Percentiles rank a stretch among this genome's conserved stretches.
Evolutionary conservation across 2,329 filamentous ascomycete genomes (phyloP).

Genomic region (Alternaria incomplexa): DNA sequence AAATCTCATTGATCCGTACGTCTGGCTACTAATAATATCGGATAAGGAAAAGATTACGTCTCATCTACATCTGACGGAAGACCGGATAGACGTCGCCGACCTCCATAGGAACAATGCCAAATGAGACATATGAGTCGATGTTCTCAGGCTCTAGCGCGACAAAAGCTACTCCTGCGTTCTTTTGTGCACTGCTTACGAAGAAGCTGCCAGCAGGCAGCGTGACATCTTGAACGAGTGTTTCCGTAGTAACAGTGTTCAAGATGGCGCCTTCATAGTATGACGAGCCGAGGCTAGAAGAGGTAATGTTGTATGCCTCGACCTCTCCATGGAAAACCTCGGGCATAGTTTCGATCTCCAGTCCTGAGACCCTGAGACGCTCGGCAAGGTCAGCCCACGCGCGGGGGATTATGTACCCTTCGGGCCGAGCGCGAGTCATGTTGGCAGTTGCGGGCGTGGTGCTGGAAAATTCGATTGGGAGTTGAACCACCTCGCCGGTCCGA

Average conservation of each 20-base stretch:
- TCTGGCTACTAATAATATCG: not conserved
- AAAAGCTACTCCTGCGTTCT: conserved; percentile 47
- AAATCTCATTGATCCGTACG: not conserved
- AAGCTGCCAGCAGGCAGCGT: conserved; percentile 43
- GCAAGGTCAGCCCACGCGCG: conserved; percentile 45
- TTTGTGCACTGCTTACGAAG: conserved; percentile 43
- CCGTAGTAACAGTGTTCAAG: conserved; percentile 40
- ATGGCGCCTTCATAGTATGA: conserved; percentile 46
- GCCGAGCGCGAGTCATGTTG: conserved; percentile 42
- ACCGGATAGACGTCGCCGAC: conserved; percentile 45
- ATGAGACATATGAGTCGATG: conserved; percentile 47
- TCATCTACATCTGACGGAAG: conserved; percentile 27
- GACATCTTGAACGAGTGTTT: conserved; percentile 30
- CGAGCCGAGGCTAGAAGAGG: conserved; percentile 31
- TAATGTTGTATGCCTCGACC: conserved; percentile 46
- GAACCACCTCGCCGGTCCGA: conserved; percentile 37
- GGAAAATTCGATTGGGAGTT: conserved; percentile 43
- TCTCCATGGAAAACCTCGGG: conserved; percentile 33
- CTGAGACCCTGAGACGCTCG: conserved; percentile 39
- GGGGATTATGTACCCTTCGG: conserved; percentile 46
- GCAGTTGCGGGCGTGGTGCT: conserved; percentile 44
- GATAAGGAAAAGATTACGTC: not conserved
- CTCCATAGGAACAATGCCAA: conserved; percentile 45
- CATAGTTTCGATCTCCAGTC: conserved; percentile 41
- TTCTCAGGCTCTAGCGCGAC: conserved; percentile 49